Base-by-base conservation (phyloP, 768 basidiomycete genomes). In the Fibroporia radiculosa region DNA sequence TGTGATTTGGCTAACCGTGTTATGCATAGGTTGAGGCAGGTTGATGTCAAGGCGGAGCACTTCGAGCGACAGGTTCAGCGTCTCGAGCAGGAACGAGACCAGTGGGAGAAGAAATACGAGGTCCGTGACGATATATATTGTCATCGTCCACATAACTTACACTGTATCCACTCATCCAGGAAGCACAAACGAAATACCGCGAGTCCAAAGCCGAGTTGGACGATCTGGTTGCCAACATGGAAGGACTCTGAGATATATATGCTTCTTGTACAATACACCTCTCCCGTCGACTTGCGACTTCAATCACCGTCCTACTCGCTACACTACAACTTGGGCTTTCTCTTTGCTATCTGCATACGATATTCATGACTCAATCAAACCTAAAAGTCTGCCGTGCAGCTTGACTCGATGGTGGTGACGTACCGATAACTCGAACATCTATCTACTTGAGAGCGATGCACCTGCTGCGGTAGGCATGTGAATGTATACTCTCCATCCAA, bases 21-120 rank as follows among this genome's bases (percentile, higher is more conserved):
- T 29, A 28, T 40, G 28, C 41, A 33, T 56, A 98, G 95, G 66
- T 74, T 99, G 56, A 75, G 95, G 50, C 90, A 95, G 60, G 92
- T 95, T 46, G 96, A 99, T 61, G 85, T 98, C 66, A 99, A 97
- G 71, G 95, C 95, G 8, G 96, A 99, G 65, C 92, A 98, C 69
- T 96, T 90, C 62, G 95, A 97, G 68, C 80, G 93, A 39, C 89
- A 93, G 61, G 82, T 96, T 16, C 72, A 80, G 53, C 78, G 87
- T 34, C 71, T 78, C 38, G 93, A 97, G 62, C 80, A 87, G 60
- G 96, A 99, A 65, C 82, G 93, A 40, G 95, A 98, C 62, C 57
- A 62, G 31, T 92, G 87, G 89, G 93, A 96, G 78, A 78, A 83
- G 75, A 97, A 95, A 68, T 87, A 78, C 69, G 93, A 93, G 74